A percentile compares a stretch with the other conserved stretches of the same genome.
Evolutionary conservation across 1,284 basidiomycete genomes (phyloP).

Genomic region (Puccinia triticina): DNA sequence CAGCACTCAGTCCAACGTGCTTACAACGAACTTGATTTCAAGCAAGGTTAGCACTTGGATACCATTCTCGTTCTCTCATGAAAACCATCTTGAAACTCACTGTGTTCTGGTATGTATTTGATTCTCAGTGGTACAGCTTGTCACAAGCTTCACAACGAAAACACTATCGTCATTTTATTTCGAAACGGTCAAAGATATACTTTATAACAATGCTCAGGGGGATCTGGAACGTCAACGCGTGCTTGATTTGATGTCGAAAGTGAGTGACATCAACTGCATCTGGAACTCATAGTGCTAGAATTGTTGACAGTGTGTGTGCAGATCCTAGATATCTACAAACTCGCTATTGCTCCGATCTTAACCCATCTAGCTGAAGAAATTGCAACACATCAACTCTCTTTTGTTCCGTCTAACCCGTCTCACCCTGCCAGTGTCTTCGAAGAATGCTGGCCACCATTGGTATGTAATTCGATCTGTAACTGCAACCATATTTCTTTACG

Average conservation of each 20-base stretch:
- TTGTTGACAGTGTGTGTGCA: conserved; percentile 58
- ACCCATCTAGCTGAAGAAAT: conserved; percentile 94
- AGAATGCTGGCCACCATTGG: conserved; percentile 43
- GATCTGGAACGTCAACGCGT: conserved; percentile 69
- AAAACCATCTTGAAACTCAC: not conserved
- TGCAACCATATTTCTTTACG: not conserved
- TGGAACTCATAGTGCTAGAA: not conserved
- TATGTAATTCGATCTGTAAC: not conserved
- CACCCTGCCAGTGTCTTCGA: conserved; percentile 30
- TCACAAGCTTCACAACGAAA: conserved; percentile 62
- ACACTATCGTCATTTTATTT: conserved; percentile 74
- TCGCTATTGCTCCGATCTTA: conserved; percentile 79
- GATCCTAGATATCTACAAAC: conserved; percentile 72
- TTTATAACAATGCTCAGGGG: conserved; percentile 73
- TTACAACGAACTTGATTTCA: conserved; percentile 79
- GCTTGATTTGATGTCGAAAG: conserved; percentile 74
- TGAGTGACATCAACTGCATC: conserved; percentile 60
- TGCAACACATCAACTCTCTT: conserved; percentile 63
- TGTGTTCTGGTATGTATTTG: conserved; percentile 65
- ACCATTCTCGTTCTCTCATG: not conserved
- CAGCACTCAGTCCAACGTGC: conserved; percentile 71
- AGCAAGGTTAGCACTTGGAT: conserved; percentile 68
- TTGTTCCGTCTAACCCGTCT: not conserved
- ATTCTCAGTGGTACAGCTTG: conserved; percentile 65
- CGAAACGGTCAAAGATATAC: conserved; percentile 83